These are phyloP conservation scores for Pholiota conissans DNA, from an alignment of 768 basidiomycete genomes.

Conservation along the genomic window DNA sequence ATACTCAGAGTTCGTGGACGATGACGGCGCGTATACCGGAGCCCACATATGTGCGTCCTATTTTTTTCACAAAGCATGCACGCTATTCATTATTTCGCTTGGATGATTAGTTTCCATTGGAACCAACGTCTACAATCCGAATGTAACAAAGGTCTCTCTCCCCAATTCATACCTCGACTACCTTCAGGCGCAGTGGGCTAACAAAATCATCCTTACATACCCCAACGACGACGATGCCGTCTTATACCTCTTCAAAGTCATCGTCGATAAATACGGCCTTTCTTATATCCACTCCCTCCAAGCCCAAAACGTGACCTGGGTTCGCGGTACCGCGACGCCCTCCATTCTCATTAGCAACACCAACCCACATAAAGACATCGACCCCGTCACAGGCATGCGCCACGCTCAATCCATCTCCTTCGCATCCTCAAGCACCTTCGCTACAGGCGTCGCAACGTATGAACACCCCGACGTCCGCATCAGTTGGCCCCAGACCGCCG, in stretches of 20 bases:
- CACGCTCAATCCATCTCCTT: slow-evolving; percentile 15
- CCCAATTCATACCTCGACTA: slow-evolving; percentile 16
- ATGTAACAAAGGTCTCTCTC: slow-evolving; percentile 5
- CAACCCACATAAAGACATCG: not conserved
- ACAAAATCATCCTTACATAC: slow-evolving; percentile 21
- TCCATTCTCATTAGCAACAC: slow-evolving; percentile 15
- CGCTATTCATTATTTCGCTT: not conserved
- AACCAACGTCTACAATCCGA: slow-evolving; percentile 18
- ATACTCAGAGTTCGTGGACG: slow-evolving; percentile 24
- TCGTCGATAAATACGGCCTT: slow-evolving; percentile 24
- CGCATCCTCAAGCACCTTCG: slow-evolving; percentile 18
- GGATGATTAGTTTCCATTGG: slow-evolving; percentile 19
- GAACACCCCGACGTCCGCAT: slow-evolving; percentile 18
- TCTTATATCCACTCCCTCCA: slow-evolving; percentile 16
- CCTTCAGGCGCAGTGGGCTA: slow-evolving; percentile 13
- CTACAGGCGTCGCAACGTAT: slow-evolving; percentile 9
- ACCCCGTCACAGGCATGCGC: not conserved
- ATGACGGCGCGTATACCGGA: slow-evolving; percentile 23
- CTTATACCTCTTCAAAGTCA: slow-evolving; percentile 23
- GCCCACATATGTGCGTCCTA: slow-evolving; percentile 20
- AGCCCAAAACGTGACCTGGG: slow-evolving; percentile 20
- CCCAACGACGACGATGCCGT: slow-evolving; percentile 30
- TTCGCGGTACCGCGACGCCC: slow-evolving; percentile 24
- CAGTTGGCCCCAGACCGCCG: slow-evolving; percentile 25
- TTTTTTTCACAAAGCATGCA: not conserved